Evolutionary conservation across 768 basidiomycete genomes (phyloP).

Genomic region (Suillus lakei): DNA sequence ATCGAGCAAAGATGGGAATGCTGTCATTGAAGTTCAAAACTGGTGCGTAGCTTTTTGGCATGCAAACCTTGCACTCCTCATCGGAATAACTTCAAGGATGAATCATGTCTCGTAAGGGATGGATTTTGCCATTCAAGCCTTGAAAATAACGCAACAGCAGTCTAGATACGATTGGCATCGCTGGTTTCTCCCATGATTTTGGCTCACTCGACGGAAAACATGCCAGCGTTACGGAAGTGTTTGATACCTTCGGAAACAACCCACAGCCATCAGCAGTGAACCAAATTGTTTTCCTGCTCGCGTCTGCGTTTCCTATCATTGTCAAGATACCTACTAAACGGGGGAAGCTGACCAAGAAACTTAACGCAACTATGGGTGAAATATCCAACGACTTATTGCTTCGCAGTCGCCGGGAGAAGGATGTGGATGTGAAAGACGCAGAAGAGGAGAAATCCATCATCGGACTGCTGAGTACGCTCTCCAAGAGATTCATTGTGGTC

Average conservation of each 20-base stretch:
- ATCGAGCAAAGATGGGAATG: conserved; percentile 24
- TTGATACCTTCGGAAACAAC: conserved; percentile 29
- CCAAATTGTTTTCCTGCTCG: conserved; percentile 43
- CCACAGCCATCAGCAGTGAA: conserved; percentile 16
- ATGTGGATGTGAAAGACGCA: conserved; percentile 22
- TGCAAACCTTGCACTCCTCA: background rate
- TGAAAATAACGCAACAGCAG: conserved; percentile 19
- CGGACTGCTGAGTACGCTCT: conserved; percentile 26
- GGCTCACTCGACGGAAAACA: conserved; percentile 42
- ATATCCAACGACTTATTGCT: conserved; percentile 46
- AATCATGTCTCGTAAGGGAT: conserved; percentile 46
- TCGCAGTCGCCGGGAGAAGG: conserved; percentile 39
- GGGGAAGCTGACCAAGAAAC: conserved; percentile 32
- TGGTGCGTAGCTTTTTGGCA: conserved; percentile 38
- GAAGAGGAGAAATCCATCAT: conserved; percentile 33
- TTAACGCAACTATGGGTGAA: conserved; percentile 39
- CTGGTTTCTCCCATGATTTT: conserved; percentile 53
- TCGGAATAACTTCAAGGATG: conserved; percentile 39
- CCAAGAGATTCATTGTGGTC: conserved; percentile 19
- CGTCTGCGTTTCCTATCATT: conserved; percentile 41
- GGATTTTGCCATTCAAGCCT: background rate
- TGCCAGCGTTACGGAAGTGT: conserved; percentile 27
- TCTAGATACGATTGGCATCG: conserved; percentile 49
- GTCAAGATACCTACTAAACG: conserved; percentile 41
- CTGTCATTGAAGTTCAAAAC: conserved; percentile 51